A percentile compares a stretch with the other conserved stretches of the same genome.
phyloP scores from a whole-genome alignment of 768 basidiomycete genomes.

The Tubosaeta sp. region DNA sequence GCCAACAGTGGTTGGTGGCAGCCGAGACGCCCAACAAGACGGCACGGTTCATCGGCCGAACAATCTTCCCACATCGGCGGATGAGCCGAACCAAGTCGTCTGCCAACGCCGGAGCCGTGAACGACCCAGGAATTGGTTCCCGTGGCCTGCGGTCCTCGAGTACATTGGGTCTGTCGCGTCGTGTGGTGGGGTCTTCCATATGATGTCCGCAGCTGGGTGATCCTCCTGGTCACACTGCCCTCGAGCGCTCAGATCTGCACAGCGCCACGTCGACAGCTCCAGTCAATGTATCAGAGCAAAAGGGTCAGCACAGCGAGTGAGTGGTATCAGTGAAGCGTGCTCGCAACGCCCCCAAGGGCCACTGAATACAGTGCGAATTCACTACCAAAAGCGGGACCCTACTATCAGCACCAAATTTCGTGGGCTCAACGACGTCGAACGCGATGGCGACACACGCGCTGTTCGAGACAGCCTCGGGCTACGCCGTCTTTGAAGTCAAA shows the following conservation, averaged over 20 bases:
- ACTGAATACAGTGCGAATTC: slow-evolving; percentile 4
- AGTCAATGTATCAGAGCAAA: neutral
- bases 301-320: no score
- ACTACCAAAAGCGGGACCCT: neutral
- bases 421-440: slow-evolving; percentile 21
- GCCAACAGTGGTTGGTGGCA: neutral
- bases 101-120: neutral
- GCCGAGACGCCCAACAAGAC: no score
- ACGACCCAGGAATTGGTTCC: neutral
- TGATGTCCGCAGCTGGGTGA: neutral
- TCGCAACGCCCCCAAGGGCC: neutral
- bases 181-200: slow-evolving; percentile 1
- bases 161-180: neutral
- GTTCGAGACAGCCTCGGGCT: slow-evolving; percentile 92
- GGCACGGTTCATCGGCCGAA: neutral
- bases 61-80: neutral
- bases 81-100: neutral
- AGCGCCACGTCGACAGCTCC: neutral
- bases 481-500: slow-evolving; percentile 87
- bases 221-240: slow-evolving; percentile 3
- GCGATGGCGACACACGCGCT: slow-evolving; percentile 78
- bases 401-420: slow-evolving; percentile 18
- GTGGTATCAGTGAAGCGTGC: neutral
- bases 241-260: neutral
- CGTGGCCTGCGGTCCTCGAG: neutral